Conservation (phyloP, 2,329 filamentous ascomycete species). For the Cytospora piceicola region DNA sequence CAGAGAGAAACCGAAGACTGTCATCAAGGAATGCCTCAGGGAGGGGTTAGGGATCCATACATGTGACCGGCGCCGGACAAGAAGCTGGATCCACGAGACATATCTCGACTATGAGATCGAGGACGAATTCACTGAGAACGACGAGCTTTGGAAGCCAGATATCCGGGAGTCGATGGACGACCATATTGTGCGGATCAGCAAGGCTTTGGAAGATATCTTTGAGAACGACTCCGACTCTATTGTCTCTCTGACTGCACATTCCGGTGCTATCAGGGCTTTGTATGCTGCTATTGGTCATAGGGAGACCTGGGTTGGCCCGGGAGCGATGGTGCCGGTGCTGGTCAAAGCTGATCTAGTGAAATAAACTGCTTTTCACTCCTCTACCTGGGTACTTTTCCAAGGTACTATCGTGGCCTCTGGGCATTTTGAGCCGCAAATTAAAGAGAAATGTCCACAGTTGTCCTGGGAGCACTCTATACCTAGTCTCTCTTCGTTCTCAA, state of each 20-base stretch:
- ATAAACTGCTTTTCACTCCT: no score
- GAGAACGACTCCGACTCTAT: conserved; percentile 43
- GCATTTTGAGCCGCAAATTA: no score
- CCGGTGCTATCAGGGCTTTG: conserved; percentile 45
- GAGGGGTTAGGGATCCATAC: conserved; percentile 65
- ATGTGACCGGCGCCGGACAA: conserved; percentile 59
- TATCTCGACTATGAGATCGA: conserved; percentile 59
- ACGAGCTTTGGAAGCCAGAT: conserved; percentile 55
- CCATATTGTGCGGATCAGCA: conserved; percentile 48
- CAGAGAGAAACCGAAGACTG: conserved; percentile 47
- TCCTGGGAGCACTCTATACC: no score
- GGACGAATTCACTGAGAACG: conserved; percentile 57
- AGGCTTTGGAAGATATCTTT: conserved; percentile 53
- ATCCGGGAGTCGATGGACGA: conserved; percentile 53
- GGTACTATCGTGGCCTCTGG: no score
- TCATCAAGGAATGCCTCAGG: conserved; percentile 61
- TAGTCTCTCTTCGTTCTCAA: no score
- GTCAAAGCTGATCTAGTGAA: background rate
- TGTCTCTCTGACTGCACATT: conserved; percentile 57
- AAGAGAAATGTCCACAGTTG: no score
- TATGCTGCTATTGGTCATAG: conserved; percentile 11
- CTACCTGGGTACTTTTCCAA: no score
- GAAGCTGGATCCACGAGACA: conserved; percentile 50
- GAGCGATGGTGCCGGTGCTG: background rate
- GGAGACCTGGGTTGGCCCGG: conserved; percentile 6